Conservation (phyloP, 352 stramenopile genomes). For the Bremia lactucae region DNA sequence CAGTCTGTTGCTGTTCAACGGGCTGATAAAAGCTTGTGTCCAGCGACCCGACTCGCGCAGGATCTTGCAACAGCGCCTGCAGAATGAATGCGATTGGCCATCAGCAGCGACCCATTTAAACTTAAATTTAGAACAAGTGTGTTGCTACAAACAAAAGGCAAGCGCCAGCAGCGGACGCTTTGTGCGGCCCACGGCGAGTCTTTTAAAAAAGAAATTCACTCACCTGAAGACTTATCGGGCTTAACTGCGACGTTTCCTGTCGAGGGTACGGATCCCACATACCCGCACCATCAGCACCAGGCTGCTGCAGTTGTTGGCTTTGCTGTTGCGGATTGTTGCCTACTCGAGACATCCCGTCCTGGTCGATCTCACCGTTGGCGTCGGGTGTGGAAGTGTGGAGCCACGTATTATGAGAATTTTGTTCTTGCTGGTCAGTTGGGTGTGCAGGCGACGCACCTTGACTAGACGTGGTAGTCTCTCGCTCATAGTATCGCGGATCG, state of each 20-base stretch:
- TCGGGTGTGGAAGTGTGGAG: slow-evolving; percentile 9
- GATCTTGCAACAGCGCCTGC: slow-evolving; percentile 31
- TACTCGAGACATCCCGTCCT: slow-evolving; percentile 24
- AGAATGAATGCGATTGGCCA: slow-evolving; percentile 14
- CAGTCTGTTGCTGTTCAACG: slow-evolving; percentile 11
- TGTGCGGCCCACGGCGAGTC: slow-evolving; percentile 2
- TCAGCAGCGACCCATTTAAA: no score
- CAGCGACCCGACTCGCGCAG: slow-evolving; percentile 12
- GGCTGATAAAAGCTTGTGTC: slow-evolving; percentile 25
- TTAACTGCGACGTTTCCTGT: slow-evolving; percentile 31
- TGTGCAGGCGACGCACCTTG: slow-evolving; percentile 24
- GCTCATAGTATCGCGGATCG: slow-evolving; percentile 31
- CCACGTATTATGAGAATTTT: slow-evolving; percentile 15
- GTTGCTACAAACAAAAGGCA: slow-evolving; percentile 3
- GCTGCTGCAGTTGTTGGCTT: slow-evolving; percentile 19
- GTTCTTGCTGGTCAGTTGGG: slow-evolving; percentile 19
- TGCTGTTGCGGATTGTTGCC: slow-evolving; percentile 21
- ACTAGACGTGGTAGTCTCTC: slow-evolving; percentile 12
- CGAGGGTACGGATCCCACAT: slow-evolving; percentile 34
- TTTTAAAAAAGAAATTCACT: slow-evolving; percentile 42
- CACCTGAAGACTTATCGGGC: slow-evolving; percentile 37
- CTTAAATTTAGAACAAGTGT: no score
- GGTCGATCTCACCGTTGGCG: slow-evolving; percentile 12
- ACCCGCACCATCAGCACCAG: slow-evolving; percentile 8
- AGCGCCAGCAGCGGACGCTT: slow-evolving; percentile 5